These are phyloP conservation scores for Nidularia pulvinata DNA, from an alignment of 768 basidiomycete species.

Conservation along the genomic window DNA sequence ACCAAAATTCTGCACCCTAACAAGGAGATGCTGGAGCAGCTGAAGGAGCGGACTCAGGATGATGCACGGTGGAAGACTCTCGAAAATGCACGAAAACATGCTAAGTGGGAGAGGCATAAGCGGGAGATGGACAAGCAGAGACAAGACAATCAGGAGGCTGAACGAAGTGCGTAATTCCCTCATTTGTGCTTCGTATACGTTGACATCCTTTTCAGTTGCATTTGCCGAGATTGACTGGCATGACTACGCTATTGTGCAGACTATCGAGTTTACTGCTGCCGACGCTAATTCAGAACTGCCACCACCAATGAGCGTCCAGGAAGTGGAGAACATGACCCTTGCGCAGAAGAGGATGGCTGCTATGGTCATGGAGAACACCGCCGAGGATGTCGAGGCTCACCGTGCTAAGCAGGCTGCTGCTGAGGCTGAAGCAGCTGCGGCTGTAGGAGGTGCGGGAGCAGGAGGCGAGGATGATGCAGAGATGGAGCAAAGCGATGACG, in stretches of 20 bases:
- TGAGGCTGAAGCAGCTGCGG: constrained; percentile 81
- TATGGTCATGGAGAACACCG: constrained; percentile 97
- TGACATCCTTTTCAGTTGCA: constrained; percentile 51
- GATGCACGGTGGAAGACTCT: constrained; percentile 78
- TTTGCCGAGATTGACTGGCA: constrained; percentile 99
- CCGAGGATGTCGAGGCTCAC: constrained; percentile 82
- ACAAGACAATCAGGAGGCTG: constrained; percentile 91
- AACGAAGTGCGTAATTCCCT: constrained; percentile 60
- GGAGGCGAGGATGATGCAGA: constrained; percentile 57
- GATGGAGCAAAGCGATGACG: constrained; percentile 90
- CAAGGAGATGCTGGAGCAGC: constrained; percentile 66
- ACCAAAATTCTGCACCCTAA: constrained; percentile 86
- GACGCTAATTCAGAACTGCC: constrained; percentile 92
- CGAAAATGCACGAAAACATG: constrained; percentile 73
- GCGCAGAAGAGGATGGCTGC: constrained; percentile 98
- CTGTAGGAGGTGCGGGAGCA: constrained; percentile 65
- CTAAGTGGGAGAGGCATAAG: constrained; percentile 87
- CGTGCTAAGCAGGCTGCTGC: constrained; percentile 82
- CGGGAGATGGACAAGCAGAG: constrained; percentile 84
- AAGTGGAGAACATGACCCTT: constrained; percentile 95
- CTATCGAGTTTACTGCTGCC: constrained; percentile 94
- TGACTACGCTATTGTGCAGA: constrained; percentile 97
- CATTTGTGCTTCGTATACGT: constrained; percentile 4
- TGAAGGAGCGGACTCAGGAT: constrained; percentile 65
- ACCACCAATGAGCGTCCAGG: constrained; percentile 94